Percentiles rank a stretch among this genome's conserved stretches.
phyloP scores from a whole-genome alignment of 371 early-diverging fungal genomes.

The Mortierella sp. region DNA sequence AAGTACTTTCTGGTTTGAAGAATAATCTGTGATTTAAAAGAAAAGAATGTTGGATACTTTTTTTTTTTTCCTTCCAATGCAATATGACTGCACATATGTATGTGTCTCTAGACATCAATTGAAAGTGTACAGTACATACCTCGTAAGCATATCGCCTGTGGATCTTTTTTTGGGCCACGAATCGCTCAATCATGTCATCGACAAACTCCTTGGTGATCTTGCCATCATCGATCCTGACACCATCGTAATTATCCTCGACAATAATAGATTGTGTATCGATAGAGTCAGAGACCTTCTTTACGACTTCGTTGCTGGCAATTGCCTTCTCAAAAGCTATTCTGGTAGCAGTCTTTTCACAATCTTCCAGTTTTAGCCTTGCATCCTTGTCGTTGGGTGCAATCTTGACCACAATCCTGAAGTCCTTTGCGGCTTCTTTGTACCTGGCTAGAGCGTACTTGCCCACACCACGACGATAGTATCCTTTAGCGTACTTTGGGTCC shows the following conservation, averaged over 20 bases:
- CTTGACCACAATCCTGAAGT: slow-evolving; percentile 64
- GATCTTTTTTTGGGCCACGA: slow-evolving; percentile 91
- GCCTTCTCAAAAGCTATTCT: slow-evolving; percentile 94
- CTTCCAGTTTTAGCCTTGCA: slow-evolving; percentile 75
- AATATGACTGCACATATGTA: neutral
- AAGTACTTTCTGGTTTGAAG: slow-evolving; percentile 10
- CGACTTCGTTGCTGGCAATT: slow-evolving; percentile 65
- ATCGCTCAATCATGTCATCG: slow-evolving; percentile 78
- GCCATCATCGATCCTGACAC: slow-evolving; percentile 70
- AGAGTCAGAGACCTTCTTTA: slow-evolving; percentile 36
- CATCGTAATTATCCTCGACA: slow-evolving; percentile 82
- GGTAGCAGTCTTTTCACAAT: slow-evolving; percentile 91
- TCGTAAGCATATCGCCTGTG: slow-evolving; percentile 50
- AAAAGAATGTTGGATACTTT: neutral
- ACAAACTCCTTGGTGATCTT: slow-evolving; percentile 85
- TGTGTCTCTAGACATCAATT: neutral
- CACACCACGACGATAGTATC: slow-evolving; percentile 58
- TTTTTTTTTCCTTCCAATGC: neutral
- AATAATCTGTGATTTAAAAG: neutral
- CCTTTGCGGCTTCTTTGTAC: slow-evolving; percentile 56
- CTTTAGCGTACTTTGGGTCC: slow-evolving; percentile 90
- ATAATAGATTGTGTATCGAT: slow-evolving; percentile 54
- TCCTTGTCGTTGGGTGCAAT: slow-evolving; percentile 78
- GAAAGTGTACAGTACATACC: neutral
- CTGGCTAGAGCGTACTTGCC: slow-evolving; percentile 53